Conservation (phyloP, 2,329 filamentous ascomycete species). For the Purpureocillium takamizusanense region DNA sequence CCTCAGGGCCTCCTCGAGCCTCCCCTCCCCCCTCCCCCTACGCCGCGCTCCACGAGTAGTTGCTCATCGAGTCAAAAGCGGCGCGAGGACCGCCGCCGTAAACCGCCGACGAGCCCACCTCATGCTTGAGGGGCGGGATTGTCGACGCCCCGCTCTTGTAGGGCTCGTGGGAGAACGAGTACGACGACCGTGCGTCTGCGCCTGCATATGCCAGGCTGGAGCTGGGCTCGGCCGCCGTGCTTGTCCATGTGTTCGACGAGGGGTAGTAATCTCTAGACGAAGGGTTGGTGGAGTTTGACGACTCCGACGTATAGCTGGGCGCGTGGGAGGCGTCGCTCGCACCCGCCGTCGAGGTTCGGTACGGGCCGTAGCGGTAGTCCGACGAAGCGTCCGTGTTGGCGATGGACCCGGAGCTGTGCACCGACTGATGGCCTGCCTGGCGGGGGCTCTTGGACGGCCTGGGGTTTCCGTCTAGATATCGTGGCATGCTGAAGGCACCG, state of each 20-base stretch:
- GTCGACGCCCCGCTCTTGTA: conserved; percentile 28
- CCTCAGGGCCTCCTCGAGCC: no score
- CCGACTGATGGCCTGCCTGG: conserved; percentile 43
- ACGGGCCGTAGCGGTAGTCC: conserved; percentile 49
- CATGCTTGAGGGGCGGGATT: conserved; percentile 20
- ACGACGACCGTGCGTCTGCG: conserved; percentile 38
- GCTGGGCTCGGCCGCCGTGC: conserved; percentile 36
- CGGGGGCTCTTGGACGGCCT: conserved; percentile 49
- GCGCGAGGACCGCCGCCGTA: conserved; percentile 30
- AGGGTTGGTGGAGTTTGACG: conserved; percentile 15
- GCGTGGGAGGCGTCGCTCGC: conserved; percentile 21
- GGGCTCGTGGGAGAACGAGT: conserved; percentile 37
- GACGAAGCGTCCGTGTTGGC: conserved; percentile 30
- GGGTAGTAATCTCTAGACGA: conserved; percentile 44
- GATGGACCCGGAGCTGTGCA: conserved; percentile 40
- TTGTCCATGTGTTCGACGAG: conserved; percentile 40
- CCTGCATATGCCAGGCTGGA: conserved; percentile 36
- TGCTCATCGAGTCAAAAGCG: conserved; percentile 40
- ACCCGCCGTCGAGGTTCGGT: conserved; percentile 17
- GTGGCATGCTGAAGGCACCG: conserved; percentile 41
- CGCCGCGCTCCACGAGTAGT: conserved; percentile 50
- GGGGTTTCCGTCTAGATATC: conserved; percentile 45
- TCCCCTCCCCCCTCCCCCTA: conserved; percentile 19
- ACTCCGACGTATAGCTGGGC: conserved; percentile 19
- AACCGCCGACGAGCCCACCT: conserved; percentile 27